Base-by-base conservation (phyloP, 2,329 filamentous ascomycete species). In the Dendryphion nanum region DNA sequence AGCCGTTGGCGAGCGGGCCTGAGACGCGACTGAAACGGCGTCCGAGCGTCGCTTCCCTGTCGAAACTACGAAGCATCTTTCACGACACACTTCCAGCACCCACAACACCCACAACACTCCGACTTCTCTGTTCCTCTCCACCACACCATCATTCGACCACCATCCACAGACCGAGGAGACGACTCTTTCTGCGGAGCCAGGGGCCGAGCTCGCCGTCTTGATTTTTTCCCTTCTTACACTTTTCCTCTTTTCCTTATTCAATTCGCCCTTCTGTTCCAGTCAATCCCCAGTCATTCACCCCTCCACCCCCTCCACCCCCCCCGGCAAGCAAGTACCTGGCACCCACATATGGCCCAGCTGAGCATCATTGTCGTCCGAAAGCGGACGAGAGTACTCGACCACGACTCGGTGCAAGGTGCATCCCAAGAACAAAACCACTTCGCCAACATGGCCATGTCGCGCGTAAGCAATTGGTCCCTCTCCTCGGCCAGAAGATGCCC, bases 161-260 rank as follows among this genome's bases (percentile, higher is more conserved):
- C 32, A 21, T 39, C 12, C 28, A n/a, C 10, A n/a, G n/a, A 26
- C n/a, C 23, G 23, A n/a, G n/a, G 23, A 26, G n/a, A 26, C 30
- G 23, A 21, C n/a, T 10, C 29, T 6, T 26, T 10, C 40, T 29
- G 14, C 17, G 30, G 14, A 35, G 30, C 38, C 21, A 15, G 32
- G 35, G 26, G 33, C 37, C 41, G 37, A 24, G 18, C 35, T 37
- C 20, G 37, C 45, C 40, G 45, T 36, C 38, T 14, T 30, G n/a
- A n/a, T 10, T 26, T 8, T 26, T 26, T 26, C 23, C 23, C 23
- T 8, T 26, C 23, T 10, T 26, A 8, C 23, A 26, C 23, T 26
- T n/a, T 26, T 26, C 23, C 23, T 26, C 23, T 26, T 26, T 26
- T n/a, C 23, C 23, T 26, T 26, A 8, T 51, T 47, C 47, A 40